Evolutionary conservation across 129 eudicot genomes (phyloP), one percentile per base, ranked within the genome.

Genomic region (Silybum marianum): DNA sequence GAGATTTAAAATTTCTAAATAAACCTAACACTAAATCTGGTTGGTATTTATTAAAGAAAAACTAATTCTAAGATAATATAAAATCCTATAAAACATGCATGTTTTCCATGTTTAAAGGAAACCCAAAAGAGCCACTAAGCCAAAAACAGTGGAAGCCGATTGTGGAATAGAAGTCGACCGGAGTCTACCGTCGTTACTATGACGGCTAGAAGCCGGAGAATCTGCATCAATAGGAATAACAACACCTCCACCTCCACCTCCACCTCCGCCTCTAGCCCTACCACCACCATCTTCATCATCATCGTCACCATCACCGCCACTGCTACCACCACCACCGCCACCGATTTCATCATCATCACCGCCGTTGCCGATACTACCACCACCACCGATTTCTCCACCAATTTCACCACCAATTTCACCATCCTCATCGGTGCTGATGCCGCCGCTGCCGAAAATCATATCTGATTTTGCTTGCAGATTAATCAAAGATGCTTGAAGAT

Each of bases 121-220:
- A 9, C 69, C 34, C 12, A 75, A 51, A 14, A 51, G 38, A 69
- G 48, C 28, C 28, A 78, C 40, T 5, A 68, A 36, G n/a, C 48
- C 75, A 12, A 78, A 68, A 30, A 78, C 22, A 67, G 3, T 36
- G 32, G 36, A 68, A 28, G 79, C 69, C 30, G 9, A n/a, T 54
- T 26, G 30, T 10, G 11, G 30, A 78, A 67, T 9, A 12, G 77
- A 71, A 80, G 62, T 77, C 38, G 51, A 46, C 26, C 18, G 48
- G 60, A 13, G 77, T 71, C 28, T 71, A 30, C 60, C 83, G 18
- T 21, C 32, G 69, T 70, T 71, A 6, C 69, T 65, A 44, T 19
- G 13, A 13, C 51, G 54, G 44, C 70, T 22, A 1, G 2, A 14
- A 78, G 19, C 21, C 63, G 16, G 21, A 2, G 30, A 26, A 26